Percentiles rank a stretch among this genome's conserved stretches.
These are phyloP conservation scores for Hyphochytrium catenoides DNA, from an alignment of 352 stramenopile species.

Conservation along the genomic window DNA sequence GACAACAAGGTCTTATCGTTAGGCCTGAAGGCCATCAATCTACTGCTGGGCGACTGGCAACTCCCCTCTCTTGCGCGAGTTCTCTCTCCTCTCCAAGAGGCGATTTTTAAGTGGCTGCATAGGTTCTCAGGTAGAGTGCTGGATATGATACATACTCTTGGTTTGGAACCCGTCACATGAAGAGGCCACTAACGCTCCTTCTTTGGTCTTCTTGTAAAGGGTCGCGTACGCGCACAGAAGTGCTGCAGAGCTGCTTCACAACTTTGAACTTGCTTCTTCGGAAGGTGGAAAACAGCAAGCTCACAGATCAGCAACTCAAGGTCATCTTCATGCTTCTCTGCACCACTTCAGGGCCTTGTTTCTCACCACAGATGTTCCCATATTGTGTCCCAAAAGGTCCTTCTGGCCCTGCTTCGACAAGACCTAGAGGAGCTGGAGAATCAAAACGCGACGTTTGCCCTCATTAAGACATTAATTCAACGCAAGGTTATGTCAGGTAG, in stretches of 20 bases:
- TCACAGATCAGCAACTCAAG: slow-evolving; percentile 37
- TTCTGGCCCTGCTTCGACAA: slow-evolving; percentile 71
- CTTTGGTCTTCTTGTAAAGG: too few species aligned
- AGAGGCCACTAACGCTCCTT: too few species aligned
- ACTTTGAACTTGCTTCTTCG: slow-evolving; percentile 69
- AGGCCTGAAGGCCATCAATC: slow-evolving; percentile 71
- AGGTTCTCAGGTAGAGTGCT: not conserved
- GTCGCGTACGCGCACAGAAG: slow-evolving; percentile 71
- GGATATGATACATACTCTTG: not conserved
- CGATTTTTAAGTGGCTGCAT: slow-evolving; percentile 54
- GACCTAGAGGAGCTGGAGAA: slow-evolving; percentile 78
- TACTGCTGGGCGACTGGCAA: slow-evolving; percentile 57
- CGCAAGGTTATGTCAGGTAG: not conserved
- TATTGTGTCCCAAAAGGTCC: slow-evolving; percentile 26
- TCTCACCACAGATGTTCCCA: not conserved
- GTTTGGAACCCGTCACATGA: too few species aligned
- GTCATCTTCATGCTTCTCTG: not conserved
- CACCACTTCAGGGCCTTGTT: not conserved
- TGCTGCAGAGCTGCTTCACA: slow-evolving; percentile 84
- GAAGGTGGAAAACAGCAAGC: slow-evolving; percentile 21
- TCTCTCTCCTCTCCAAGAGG: slow-evolving; percentile 49
- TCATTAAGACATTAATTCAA: slow-evolving; percentile 64
- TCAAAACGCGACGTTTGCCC: slow-evolving; percentile 77
- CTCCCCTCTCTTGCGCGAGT: slow-evolving; percentile 62
- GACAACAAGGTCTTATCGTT: slow-evolving; percentile 71